Evolutionary conservation across 2,329 filamentous ascomycete species (phyloP), one percentile per base, ranked within the genome.

Genomic region (Cladophialophora exuberans): DNA sequence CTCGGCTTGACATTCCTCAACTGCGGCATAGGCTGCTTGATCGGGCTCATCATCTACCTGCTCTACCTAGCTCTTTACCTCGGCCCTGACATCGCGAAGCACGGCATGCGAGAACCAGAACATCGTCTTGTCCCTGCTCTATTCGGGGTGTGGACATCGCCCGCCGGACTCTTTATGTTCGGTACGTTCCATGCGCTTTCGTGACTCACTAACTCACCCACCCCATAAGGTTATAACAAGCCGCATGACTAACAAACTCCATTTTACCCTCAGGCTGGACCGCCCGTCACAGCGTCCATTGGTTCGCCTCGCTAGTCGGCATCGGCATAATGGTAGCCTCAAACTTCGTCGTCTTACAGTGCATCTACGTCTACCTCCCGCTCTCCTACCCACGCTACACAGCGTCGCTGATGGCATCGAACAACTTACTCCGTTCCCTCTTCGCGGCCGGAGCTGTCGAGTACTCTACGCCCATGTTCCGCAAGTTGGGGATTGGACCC

Each of bases 1-100:
- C 71, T 81, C 60, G 83, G 83, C 28, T 76, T 86, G 7, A 78
- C 84, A 28, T 87, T 86, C 72, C 72, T 84, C 44, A 81, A 78
- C 59, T 76, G 86, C 63, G 70, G 83, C 20, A 76, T 85, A 13
- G 74, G 79, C 4, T 83, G 79, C 63, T 50, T 82, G 9, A 65
- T 84, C 50, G 80, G 77, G 30, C 70, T 82, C 31, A 70, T 63
- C 38, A 53, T 73, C 31, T 85, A 83, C 69, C 65, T 69, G 54
- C 63, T 69, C 42, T 85, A 83, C 69, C 71, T 83, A 26, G 71
- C 76, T 67, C 79, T 71, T 54, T 75, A 79, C 62, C 76, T 76
- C 1, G 68, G 71, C 10, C 80, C 80, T 60, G 82, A 85, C 5
- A 61, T 70, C n/a, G 53, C 39, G 26, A 73, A 72, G 45, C 70